Percentiles rank a stretch among this genome's conserved stretches.
Evolutionary conservation across 2,329 filamentous ascomycete genomes (phyloP).

Genomic region (Venturia pyrina): DNA sequence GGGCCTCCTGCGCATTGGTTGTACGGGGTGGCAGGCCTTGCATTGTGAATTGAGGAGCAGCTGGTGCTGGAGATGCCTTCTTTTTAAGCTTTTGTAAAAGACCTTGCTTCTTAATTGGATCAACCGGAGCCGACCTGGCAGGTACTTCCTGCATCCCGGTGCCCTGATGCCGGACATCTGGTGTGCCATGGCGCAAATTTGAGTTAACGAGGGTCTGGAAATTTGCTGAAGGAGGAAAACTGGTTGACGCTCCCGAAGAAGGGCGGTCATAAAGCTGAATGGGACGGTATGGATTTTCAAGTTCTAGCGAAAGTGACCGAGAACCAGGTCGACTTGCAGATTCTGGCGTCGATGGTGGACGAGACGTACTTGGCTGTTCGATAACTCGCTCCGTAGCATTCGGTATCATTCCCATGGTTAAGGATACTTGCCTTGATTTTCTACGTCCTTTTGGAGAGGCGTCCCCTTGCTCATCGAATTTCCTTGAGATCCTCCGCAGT

Average conservation of each 20-base stretch:
- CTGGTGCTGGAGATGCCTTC: neutral
- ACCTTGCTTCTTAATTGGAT: neutral
- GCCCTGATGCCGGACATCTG: constrained; percentile 1
- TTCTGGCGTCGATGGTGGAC: neutral
- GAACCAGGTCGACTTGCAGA: neutral
- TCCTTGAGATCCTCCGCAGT: neutral
- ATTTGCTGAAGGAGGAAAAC: neutral
- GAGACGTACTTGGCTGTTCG: neutral
- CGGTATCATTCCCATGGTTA: neutral
- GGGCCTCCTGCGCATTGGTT: neutral
- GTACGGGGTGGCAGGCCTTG: neutral
- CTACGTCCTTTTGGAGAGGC: neutral
- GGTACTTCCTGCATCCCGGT: neutral
- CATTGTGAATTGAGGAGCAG: neutral
- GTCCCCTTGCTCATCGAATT: neutral
- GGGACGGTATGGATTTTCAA: neutral
- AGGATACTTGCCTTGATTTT: neutral
- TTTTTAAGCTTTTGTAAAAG: neutral
- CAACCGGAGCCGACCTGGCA: neutral
- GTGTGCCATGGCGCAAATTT: neutral
- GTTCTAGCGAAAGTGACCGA: neutral
- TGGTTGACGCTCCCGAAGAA: neutral
- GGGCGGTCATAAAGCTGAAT: constrained; percentile 6
- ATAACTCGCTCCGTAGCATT: neutral
- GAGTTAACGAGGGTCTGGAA: neutral